Conservation (phyloP, 805 yeast genomes). For the fission yeast (Schizosaccharomyces pombe) region DNA sequence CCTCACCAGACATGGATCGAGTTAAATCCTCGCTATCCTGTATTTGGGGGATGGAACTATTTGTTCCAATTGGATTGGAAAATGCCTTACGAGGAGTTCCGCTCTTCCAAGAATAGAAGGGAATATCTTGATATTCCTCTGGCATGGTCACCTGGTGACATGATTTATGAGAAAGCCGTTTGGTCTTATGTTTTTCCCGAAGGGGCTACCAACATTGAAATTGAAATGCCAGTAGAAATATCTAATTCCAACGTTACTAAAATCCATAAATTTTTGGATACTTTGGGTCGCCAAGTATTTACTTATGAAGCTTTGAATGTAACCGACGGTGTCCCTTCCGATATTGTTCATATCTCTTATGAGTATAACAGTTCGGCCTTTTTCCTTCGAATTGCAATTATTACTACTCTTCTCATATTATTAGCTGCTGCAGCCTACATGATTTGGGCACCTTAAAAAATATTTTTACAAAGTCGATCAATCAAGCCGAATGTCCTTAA, state of each 20-base stretch:
- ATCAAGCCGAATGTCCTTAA: no score
- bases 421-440: slow-evolving; percentile 14
- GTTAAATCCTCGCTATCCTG: slow-evolving; percentile 73
- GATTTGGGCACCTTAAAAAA: slow-evolving; percentile 1
- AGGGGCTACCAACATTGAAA: slow-evolving; percentile 27
- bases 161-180: slow-evolving; percentile 38
- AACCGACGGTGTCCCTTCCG: background rate
- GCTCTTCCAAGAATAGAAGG: slow-evolving; percentile 21
- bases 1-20: slow-evolving; percentile 23
- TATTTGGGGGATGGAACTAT: slow-evolving; percentile 89
- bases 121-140: slow-evolving; percentile 42
- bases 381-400: slow-evolving; percentile 4
- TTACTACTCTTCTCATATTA: slow-evolving; percentile 11
- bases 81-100: slow-evolving; percentile 26
- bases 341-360: background rate
- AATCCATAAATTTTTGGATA: slow-evolving; percentile 11
- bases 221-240: slow-evolving; percentile 11
- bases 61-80: slow-evolving; percentile 94
- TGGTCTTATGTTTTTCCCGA: slow-evolving; percentile 63
- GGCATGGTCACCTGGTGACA: slow-evolving; percentile 45
- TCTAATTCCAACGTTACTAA: slow-evolving; percentile 12
- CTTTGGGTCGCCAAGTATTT: background rate
- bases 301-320: background rate
- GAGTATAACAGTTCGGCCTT: background rate
- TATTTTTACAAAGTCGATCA: slow-evolving; percentile 9